Percentiles rank a stretch among this genome's conserved stretches.
These are phyloP conservation scores for Aspergillus pseudoviridinutans DNA, from an alignment of 2,329 filamentous ascomycete species.

Conservation along the genomic window DNA sequence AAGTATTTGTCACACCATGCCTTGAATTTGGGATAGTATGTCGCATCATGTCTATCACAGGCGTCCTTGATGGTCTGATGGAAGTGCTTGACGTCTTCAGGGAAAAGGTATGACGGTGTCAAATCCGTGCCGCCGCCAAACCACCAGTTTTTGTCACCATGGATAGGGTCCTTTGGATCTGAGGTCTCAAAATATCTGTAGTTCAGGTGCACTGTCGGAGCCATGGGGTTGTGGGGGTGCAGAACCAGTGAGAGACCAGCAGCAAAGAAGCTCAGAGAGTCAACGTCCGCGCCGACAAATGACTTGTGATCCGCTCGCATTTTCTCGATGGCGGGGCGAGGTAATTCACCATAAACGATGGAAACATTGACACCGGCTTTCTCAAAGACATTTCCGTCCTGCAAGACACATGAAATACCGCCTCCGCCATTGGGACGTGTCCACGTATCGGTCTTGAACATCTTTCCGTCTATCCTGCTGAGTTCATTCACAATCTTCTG, in stretches of 20 bases:
- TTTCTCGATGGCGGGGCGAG: conserved; percentile 79
- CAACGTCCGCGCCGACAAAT: conserved; percentile 68
- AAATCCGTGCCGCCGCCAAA: conserved; percentile 94
- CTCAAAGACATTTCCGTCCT: conserved; percentile 95
- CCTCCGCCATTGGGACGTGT: conserved; percentile 82
- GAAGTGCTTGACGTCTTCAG: conserved; percentile 96
- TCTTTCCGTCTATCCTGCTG: conserved; percentile 75
- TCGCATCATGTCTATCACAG: conserved; percentile 88
- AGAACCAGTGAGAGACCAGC: conserved; percentile 89
- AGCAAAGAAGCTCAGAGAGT: conserved; percentile 90
- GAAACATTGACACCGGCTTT: conserved; percentile 96
- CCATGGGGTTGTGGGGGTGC: conserved; percentile 93
- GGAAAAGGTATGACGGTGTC: conserved; percentile 90
- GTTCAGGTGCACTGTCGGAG: conserved; percentile 95
- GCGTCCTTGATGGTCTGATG: conserved; percentile 88
- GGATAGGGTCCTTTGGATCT: conserved; percentile 69
- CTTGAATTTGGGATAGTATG: conserved; percentile 93
- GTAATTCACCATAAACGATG: conserved; percentile 88
- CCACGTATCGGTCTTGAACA: conserved; percentile 85
- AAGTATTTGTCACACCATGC: conserved; percentile 99
- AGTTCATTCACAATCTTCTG: conserved; percentile 79
- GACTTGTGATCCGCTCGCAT: conserved; percentile 96
- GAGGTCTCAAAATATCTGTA: conserved; percentile 98
- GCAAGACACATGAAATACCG: conserved; percentile 88
- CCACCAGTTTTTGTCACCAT: conserved; percentile 77